phyloP scores from a whole-genome alignment of 2,329 filamentous ascomycete genomes.

The Leptographium wingfieldii region DNA sequence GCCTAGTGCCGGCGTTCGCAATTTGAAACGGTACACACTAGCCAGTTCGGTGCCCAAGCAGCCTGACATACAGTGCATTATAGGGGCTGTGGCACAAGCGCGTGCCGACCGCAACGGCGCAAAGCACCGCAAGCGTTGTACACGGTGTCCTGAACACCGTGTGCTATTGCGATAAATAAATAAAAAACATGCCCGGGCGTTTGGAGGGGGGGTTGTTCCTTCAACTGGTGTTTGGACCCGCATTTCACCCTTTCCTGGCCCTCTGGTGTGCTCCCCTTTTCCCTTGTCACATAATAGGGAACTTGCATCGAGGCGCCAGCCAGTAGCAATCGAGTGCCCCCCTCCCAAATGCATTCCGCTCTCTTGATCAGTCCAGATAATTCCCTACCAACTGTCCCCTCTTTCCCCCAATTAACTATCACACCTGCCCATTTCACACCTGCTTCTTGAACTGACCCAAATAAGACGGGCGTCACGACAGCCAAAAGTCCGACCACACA shows the following conservation, averaged over 20 bases:
- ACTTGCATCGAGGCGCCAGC: slow-evolving; percentile 2
- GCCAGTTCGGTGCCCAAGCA: not conserved
- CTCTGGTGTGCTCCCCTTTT: slow-evolving; percentile 1
- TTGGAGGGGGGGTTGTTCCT: not conserved
- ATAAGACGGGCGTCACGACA: slow-evolving; percentile 3
- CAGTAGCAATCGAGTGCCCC: slow-evolving; percentile 1
- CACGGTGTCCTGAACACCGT: not conserved
- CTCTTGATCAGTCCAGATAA: slow-evolving; percentile 3
- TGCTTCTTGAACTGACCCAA: slow-evolving; percentile 1
- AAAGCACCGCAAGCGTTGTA: not conserved
- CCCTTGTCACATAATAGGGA: not conserved
- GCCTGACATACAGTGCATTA: not conserved
- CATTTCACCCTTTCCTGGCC: not conserved
- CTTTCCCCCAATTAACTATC: slow-evolving; percentile 2
- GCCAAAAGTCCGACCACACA: not conserved
- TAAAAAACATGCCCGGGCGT: not conserved
- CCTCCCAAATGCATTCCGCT: not conserved
- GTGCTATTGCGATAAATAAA: not conserved
- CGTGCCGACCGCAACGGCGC: not conserved
- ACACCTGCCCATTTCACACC: slow-evolving; percentile 1
- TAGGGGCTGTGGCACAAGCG: not conserved
- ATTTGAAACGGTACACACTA: slow-evolving; percentile 9
- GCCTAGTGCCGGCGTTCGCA: slow-evolving; percentile 7
- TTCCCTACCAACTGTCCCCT: slow-evolving; percentile 7
- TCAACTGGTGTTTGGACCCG: not conserved